phyloP scores from a whole-genome alignment of 2,329 filamentous ascomycete species.

The Seiridium unicorne region DNA sequence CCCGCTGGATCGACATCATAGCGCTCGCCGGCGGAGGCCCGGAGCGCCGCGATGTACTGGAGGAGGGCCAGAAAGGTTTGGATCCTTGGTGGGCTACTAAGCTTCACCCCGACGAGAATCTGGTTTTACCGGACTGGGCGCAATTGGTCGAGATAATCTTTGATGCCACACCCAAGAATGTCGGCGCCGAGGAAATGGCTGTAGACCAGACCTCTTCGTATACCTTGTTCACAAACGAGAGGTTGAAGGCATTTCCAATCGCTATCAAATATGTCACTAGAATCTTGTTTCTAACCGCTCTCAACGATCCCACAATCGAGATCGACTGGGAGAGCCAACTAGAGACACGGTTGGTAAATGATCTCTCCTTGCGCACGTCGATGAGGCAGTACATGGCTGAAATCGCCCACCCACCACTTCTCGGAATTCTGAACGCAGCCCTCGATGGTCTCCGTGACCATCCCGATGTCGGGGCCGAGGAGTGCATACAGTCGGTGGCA shows the following conservation, averaged over 20 bases:
- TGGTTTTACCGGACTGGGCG: slow-evolving; percentile 48
- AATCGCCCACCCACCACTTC: slow-evolving; percentile 35
- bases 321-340: slow-evolving; percentile 84
- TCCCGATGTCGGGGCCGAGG: slow-evolving; percentile 31
- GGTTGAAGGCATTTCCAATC: slow-evolving; percentile 60
- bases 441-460: slow-evolving; percentile 54
- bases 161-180: slow-evolving; percentile 16
- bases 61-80: slow-evolving; percentile 86
- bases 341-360: slow-evolving; percentile 69
- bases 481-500: slow-evolving; percentile 23
- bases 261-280: slow-evolving; percentile 66
- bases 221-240: slow-evolving; percentile 38
- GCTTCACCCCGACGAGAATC: slow-evolving; percentile 30
- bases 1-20: slow-evolving; percentile 84
- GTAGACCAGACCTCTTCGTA: slow-evolving; percentile 39
- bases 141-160: slow-evolving; percentile 52
- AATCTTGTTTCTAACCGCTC: slow-evolving; percentile 49
- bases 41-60: slow-evolving; percentile 78
- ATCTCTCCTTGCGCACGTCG: slow-evolving; percentile 60
- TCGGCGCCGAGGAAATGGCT: slow-evolving; percentile 25
- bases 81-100: slow-evolving; percentile 57
- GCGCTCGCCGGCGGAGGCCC: slow-evolving; percentile 66
- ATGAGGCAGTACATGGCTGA: slow-evolving; percentile 53
- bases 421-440: slow-evolving; percentile 50
- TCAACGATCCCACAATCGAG: slow-evolving; percentile 57